Evolutionary conservation across 129 eudicot species (phyloP).

Genomic region (Dittrichia graveolens): DNA sequence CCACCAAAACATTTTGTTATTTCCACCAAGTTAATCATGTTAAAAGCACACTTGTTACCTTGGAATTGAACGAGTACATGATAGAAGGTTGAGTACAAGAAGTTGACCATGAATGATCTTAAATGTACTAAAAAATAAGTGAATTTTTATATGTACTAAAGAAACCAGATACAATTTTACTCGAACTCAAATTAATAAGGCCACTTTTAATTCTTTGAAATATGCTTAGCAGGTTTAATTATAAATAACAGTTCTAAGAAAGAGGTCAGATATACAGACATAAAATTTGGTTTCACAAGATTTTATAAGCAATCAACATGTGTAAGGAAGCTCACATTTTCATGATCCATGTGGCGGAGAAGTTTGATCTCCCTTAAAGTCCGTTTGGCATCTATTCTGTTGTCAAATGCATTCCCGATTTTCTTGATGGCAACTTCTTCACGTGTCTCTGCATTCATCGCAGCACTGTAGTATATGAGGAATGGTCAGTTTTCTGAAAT

Average conservation of each 20-base stretch:
- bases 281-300: not conserved
- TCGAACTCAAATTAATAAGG: no score
- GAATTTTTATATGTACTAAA: not conserved
- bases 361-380: constrained; percentile 85
- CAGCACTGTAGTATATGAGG: constrained; percentile 53
- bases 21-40: no score
- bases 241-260: no score
- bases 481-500: constrained; percentile 2
- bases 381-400: constrained; percentile 76
- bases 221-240: no score
- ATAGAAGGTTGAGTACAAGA: no score
- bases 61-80: no score
- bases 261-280: no score
- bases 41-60: no score
- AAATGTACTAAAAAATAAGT: not conserved
- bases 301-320: not conserved
- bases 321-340: constrained; percentile 54
- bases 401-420: constrained; percentile 84
- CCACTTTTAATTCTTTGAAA: no score
- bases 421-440: constrained; percentile 91
- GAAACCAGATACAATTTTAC: not conserved
- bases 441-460: constrained; percentile 68
- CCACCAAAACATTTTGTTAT: not conserved
- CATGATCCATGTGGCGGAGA: constrained; percentile 83
- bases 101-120: not conserved